Evolutionary conservation across 2,329 filamentous ascomycete genomes (phyloP).

Genomic region (Verticillium nonalfalfae): DNA sequence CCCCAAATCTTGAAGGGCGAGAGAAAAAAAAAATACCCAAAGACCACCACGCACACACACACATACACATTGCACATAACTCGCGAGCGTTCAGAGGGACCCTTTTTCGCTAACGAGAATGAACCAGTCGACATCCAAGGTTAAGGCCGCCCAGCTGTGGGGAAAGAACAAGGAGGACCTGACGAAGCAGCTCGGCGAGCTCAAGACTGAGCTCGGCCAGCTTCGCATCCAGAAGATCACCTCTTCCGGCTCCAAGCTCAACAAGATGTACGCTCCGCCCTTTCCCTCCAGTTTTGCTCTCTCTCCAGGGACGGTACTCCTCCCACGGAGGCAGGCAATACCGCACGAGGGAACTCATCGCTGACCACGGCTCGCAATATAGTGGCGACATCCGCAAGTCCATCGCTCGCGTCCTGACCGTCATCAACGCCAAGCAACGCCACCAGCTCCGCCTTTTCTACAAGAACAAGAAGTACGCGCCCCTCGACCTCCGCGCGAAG

Average conservation of each 20-base stretch:
- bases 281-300: background rate
- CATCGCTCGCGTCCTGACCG: slow-evolving; percentile 95
- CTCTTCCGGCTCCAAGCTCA: slow-evolving; percentile 92
- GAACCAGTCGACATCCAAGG: slow-evolving; percentile 50
- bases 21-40: background rate
- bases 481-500: slow-evolving; percentile 97
- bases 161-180: slow-evolving; percentile 99
- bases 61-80: background rate
- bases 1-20: background rate
- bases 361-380: slow-evolving; percentile 11
- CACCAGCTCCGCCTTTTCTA: slow-evolving; percentile 98
- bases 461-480: slow-evolving; percentile 99
- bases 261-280: slow-evolving; percentile 74
- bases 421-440: slow-evolving; percentile 99
- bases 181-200: slow-evolving; percentile 86
- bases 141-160: slow-evolving; percentile 97
- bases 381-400: slow-evolving; percentile 99
- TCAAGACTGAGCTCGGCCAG: slow-evolving; percentile 94
- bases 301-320: background rate
- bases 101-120: slow-evolving; percentile 11
- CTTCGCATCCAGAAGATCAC: slow-evolving; percentile 98
- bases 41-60: background rate
- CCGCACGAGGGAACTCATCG: background rate
- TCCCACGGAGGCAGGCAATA: background rate
- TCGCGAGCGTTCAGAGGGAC: background rate